A percentile compares a stretch with the other conserved stretches of the same genome.
Evolutionary conservation across 1,284 basidiomycete genomes (phyloP).

Genomic region (Trametes pubescens): DNA sequence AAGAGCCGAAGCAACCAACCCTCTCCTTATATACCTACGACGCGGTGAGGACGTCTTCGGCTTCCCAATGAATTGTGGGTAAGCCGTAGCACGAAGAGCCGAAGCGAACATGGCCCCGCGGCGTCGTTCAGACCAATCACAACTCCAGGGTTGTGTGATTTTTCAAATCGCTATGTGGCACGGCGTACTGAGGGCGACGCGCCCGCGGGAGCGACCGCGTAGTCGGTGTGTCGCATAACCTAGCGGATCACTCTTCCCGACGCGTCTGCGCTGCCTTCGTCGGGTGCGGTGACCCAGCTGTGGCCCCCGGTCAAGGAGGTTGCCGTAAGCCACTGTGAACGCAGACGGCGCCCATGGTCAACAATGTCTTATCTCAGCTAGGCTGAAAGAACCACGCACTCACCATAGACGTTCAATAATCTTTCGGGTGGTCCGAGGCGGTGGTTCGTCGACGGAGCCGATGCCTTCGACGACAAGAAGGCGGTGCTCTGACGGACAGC

Average conservation of each 20-base stretch:
- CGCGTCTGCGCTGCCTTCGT: neutral
- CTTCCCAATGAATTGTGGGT: neutral
- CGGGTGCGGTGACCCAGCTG: constrained; percentile 3
- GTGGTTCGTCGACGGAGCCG: neutral
- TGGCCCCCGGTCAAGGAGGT: neutral
- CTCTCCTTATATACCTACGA: constrained; percentile 19
- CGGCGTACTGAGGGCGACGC: neutral
- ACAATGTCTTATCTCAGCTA: constrained; percentile 11
- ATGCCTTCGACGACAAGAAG: neutral
- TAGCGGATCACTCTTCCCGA: neutral
- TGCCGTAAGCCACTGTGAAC: constrained; percentile 24
- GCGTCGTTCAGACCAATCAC: constrained; percentile 16
- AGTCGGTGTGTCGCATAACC: constrained; percentile 19
- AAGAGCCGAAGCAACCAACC: constrained; percentile 5
- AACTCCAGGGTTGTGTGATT: constrained; percentile 1
- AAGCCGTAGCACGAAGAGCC: neutral
- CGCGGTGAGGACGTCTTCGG: neutral
- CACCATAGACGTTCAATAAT: neutral
- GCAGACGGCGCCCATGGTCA: neutral
- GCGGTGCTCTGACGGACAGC: neutral
- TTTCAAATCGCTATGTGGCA: neutral
- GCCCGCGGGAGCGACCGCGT: constrained; percentile 13
- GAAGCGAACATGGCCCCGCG: neutral
- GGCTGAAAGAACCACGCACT: neutral
- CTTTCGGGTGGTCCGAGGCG: neutral